Evolutionary conservation across 352 stramenopile genomes (phyloP).

Genomic region (Pythium apleroticum): DNA sequence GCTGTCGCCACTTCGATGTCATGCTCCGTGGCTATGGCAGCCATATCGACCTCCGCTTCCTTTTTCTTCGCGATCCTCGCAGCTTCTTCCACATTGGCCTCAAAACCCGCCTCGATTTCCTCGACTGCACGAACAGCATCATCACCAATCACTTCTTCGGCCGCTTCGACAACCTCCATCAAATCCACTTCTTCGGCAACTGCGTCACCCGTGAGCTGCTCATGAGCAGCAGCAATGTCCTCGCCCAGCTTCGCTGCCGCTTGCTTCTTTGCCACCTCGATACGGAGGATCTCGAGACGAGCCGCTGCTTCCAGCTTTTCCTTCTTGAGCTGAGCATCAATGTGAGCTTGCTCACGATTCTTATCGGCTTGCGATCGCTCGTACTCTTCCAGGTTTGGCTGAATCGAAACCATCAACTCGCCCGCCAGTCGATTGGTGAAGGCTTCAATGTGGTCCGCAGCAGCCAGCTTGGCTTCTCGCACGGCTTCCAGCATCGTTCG

Average conservation of each 20-base stretch:
- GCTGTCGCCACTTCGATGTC: slow-evolving; percentile 2
- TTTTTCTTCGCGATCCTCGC: background rate
- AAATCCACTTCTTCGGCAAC: slow-evolving; percentile 14
- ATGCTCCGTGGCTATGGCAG: background rate
- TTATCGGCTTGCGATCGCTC: slow-evolving; percentile 15
- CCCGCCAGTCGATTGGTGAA: slow-evolving; percentile 38
- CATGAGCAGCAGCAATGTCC: background rate
- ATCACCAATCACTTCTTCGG: background rate
- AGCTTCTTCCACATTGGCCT: slow-evolving; percentile 1
- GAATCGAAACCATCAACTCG: slow-evolving; percentile 35
- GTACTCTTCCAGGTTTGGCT: slow-evolving; percentile 39
- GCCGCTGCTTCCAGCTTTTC: slow-evolving; percentile 9
- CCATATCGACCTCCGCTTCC: background rate
- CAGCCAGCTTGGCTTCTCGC: slow-evolving; percentile 35
- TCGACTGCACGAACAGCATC: background rate
- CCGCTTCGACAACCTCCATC: slow-evolving; percentile 16
- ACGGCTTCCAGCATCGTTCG: slow-evolving; percentile 39
- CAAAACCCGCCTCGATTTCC: background rate
- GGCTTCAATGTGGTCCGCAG: slow-evolving; percentile 39
- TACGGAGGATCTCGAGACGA: slow-evolving; percentile 15
- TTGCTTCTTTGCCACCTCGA: slow-evolving; percentile 14
- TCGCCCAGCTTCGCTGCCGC: background rate
- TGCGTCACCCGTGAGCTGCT: background rate
- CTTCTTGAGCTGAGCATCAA: slow-evolving; percentile 10
- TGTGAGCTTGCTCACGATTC: background rate